A percentile compares a stretch with the other conserved stretches of the same genome.
phyloP scores from a whole-genome alignment of 176 grass and related monocot genomes.

The Cenchrus fungigraminus region DNA sequence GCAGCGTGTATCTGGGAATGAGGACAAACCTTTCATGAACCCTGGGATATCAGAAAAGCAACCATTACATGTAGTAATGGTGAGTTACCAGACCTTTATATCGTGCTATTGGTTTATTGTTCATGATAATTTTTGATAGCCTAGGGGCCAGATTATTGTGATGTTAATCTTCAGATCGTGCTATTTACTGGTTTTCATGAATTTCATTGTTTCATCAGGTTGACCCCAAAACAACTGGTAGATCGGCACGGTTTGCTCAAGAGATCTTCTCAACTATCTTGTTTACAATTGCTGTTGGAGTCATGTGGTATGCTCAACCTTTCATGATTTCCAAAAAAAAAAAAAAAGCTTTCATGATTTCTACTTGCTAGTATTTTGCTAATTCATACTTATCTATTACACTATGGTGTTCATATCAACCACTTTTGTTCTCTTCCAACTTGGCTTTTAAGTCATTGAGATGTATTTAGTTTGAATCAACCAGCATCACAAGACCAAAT shows the following conservation, averaged over 20 bases:
- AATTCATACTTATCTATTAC: conserved; percentile 33
- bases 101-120: conserved; percentile 8
- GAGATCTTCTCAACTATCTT: conserved; percentile 86
- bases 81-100: conserved; percentile 41
- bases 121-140: background rate
- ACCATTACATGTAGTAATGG: conserved; percentile 97
- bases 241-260: conserved; percentile 82
- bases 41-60: conserved; percentile 98
- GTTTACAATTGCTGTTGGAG: conserved; percentile 71
- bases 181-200: background rate
- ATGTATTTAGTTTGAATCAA: conserved; percentile 19
- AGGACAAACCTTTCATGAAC: conserved; percentile 75
- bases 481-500: background rate
- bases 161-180: conserved; percentile 18
- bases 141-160: conserved; percentile 3
- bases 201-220: conserved; percentile 68
- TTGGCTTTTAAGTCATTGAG: conserved; percentile 13
- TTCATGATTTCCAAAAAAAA: background rate
- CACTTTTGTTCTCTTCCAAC: conserved; percentile 13
- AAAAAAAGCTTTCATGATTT: conserved; percentile 20
- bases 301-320: conserved; percentile 79
- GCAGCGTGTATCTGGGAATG: conserved; percentile 81
- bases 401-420: conserved; percentile 16
- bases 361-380: conserved; percentile 17
- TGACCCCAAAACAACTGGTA: conserved; percentile 90